Evolutionary conservation across 805 yeast genomes (phyloP), one percentile per base, ranked within the genome.

Genomic region (Metschnikowia similis): DNA sequence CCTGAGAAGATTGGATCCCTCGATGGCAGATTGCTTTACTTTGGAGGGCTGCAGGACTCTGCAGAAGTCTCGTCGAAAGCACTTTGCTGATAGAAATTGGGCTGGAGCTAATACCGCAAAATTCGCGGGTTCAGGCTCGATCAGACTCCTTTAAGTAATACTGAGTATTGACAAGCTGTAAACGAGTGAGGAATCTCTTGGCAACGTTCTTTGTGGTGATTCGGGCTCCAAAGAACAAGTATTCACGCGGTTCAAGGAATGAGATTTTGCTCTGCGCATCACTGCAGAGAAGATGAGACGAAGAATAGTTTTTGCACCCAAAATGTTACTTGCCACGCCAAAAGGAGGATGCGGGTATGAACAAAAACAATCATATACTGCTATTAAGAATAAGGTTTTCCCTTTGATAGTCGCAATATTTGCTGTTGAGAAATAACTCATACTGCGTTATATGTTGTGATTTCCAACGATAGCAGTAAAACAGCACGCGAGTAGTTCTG

Each of bases 31-130:
- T 21, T 21, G 34, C 35, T 41, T 41, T 41, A 31, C 45, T 41
- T 32, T 31, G 45, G 30, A 41, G 17, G 32, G 26, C 36, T 35
- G 46, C 46, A 43, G 46, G 30, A 35, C 16, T 43, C 46, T 43
- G 46, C 46, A 34, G 46, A 35, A 26, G 32, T 34, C 39, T 43
- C 31, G 39, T 31, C 28, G 46, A 43, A 43, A 43, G 46, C 46
- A 43, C 27, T n/a, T 43, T 43, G 46, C 40, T 28, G 31, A 21
- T 32, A 37, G 9, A 9, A 27, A 17, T 41, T 21, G 45, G 29
- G 30, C 36, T 34, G 45, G 37, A 32, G 34, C 14, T 21, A 14
- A 39, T 21, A 21, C 31, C 45, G 30, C 37, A 29, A 26, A 14
- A 17, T 11, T 30, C 21, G 37, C 45, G 45, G 31, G n/a, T 32